These are phyloP conservation scores for Cryptococcus sp. DNA, from an alignment of 1,284 basidiomycete genomes.

Conservation along the genomic window DNA sequence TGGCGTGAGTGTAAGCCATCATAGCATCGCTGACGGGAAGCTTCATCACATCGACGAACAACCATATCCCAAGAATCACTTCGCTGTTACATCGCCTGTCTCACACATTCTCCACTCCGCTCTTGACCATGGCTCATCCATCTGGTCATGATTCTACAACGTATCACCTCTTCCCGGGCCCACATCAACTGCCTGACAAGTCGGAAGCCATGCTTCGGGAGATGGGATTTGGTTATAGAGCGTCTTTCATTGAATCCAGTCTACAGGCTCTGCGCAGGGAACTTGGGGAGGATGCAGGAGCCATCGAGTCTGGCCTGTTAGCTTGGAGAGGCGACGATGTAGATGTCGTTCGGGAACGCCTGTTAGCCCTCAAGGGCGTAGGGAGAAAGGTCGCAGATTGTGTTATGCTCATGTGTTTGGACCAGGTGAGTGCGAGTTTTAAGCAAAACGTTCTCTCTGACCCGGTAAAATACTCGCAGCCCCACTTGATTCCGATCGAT, in stretches of 20 bases:
- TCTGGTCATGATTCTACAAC: constrained; percentile 30
- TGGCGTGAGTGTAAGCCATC: constrained; percentile 66
- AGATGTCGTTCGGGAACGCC: constrained; percentile 59
- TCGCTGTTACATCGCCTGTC: constrained; percentile 76
- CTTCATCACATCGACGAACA: constrained; percentile 98
- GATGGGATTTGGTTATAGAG: constrained; percentile 94
- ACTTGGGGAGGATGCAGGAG: constrained; percentile 56
- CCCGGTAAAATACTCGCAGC: constrained; percentile 55
- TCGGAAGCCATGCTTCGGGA: constrained; percentile 70
- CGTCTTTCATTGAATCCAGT: constrained; percentile 82
- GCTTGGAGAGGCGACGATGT: constrained; percentile 26
- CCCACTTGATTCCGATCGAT: constrained; percentile 84
- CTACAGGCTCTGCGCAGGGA: constrained; percentile 66
- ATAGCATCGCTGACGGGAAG: constrained; percentile 54
- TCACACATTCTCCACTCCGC: constrained; percentile 66
- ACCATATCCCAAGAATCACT: constrained; percentile 89
- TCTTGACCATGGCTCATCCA: constrained; percentile 54
- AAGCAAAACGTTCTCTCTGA: neutral
- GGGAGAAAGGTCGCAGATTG: constrained; percentile 97
- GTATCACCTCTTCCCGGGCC: constrained; percentile 85
- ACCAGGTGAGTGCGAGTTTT: constrained; percentile 64
- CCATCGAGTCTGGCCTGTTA: constrained; percentile 29
- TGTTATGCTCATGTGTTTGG: constrained; percentile 88
- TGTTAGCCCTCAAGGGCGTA: constrained; percentile 83
- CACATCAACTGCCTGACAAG: constrained; percentile 63